phyloP scores from a whole-genome alignment of 257 asterid species.

The Solanum medicagineum region DNA sequence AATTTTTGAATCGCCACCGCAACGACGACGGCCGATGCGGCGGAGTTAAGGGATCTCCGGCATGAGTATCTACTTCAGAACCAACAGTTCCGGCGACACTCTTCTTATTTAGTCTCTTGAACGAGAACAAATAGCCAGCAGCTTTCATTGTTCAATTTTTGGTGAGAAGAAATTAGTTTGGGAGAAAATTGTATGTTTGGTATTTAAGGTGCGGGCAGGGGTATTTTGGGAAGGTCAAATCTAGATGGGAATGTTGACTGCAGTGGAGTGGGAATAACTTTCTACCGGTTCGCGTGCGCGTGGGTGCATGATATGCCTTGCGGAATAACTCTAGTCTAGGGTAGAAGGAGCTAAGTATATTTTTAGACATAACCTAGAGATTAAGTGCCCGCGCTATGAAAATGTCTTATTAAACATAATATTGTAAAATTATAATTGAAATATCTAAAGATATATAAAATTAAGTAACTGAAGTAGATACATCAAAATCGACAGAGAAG shows the following conservation, averaged over 20 bases:
- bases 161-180: neutral
- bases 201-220: neutral
- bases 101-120: neutral
- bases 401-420: no score
- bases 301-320: no score
- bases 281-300: no score
- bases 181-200: neutral
- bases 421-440: no score
- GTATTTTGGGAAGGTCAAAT: neutral
- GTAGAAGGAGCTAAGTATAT: no score
- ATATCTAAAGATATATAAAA: no score
- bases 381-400: no score
- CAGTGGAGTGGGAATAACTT: neutral
- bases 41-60: neutral
- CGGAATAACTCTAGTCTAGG: no score
- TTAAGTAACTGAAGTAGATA: no score
- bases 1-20: slow-evolving; percentile 17
- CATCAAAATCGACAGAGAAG: no score
- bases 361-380: no score
- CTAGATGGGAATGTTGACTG: neutral
- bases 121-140: neutral
- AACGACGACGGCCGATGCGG: neutral
- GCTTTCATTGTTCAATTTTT: neutral
- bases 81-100: neutral
- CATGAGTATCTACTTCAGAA: neutral